Conservation (phyloP, 2,329 filamentous ascomycete species). For the Lojkania enalia region DNA sequence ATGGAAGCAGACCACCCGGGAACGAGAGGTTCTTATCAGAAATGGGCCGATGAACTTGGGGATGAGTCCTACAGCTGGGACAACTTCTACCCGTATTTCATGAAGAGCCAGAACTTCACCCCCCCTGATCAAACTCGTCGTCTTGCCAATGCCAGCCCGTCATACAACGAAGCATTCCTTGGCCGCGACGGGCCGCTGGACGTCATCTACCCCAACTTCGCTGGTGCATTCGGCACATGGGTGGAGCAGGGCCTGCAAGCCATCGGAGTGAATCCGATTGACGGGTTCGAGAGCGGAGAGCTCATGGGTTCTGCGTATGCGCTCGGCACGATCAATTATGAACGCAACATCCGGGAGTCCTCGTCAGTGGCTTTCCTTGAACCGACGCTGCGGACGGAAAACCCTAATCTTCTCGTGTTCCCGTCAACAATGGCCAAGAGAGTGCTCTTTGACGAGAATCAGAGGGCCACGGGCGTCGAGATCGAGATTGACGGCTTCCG, state of each 20-base stretch:
- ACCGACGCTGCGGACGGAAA: conserved; percentile 6
- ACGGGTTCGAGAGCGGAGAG: conserved; percentile 28
- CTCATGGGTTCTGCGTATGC: conserved; percentile 26
- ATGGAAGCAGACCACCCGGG: conserved; percentile 30
- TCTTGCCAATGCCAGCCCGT: conserved; percentile 22
- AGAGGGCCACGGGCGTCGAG: conserved; percentile 27
- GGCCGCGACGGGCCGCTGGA: conserved; percentile 25
- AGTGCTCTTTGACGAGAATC: conserved; percentile 38
- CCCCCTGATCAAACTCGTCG: conserved; percentile 26
- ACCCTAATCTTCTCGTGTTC: not conserved
- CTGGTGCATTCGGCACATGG: conserved; percentile 27
- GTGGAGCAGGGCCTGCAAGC: conserved; percentile 25
- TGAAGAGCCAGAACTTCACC: conserved; percentile 33
- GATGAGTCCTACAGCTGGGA: conserved; percentile 37
- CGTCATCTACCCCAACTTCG: conserved; percentile 32
- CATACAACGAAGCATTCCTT: conserved; percentile 20
- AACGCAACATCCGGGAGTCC: conserved; percentile 22
- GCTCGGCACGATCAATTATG: conserved; percentile 36
- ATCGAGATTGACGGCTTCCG: conserved; percentile 11
- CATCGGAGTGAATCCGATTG: conserved; percentile 23
- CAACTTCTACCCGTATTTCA: conserved; percentile 33
- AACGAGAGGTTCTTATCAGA: conserved; percentile 21
- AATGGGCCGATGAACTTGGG: conserved; percentile 37
- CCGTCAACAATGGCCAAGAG: conserved; percentile 33
- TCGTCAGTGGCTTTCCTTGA: conserved; percentile 24